Conservation (phyloP, 1,284 basidiomycete genomes). For the Puccinia triticina region DNA sequence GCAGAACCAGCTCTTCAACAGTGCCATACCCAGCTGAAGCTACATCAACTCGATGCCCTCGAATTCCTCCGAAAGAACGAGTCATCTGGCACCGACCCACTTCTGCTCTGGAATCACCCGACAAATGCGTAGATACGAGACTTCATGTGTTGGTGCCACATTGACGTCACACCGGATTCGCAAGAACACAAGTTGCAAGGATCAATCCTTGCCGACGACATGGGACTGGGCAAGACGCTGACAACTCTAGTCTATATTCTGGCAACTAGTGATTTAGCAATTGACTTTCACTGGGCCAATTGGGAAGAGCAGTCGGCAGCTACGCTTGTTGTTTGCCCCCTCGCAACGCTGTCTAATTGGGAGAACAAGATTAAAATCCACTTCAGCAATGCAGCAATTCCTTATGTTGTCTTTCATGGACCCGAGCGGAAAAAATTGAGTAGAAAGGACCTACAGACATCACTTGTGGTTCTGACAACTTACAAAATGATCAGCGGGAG, state of each 20-base stretch:
- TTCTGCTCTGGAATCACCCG: not conserved
- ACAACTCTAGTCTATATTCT: too few species aligned
- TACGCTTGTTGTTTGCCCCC: too few species aligned
- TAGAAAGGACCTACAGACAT: not conserved
- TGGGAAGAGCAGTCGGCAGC: too few species aligned
- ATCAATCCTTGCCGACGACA: not conserved
- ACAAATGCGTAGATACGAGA: not conserved
- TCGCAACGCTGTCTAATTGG: too few species aligned
- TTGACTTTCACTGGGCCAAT: too few species aligned
- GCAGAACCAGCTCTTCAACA: not conserved
- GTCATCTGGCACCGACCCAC: not conserved
- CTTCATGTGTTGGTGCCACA: not conserved
- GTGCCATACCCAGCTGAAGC: not conserved
- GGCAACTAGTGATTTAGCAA: too few species aligned
- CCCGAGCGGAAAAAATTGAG: not conserved
- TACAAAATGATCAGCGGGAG: not conserved
- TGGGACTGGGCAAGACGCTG: too few species aligned
- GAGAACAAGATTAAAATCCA: too few species aligned
- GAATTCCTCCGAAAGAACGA: not conserved
- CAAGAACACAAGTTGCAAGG: not conserved
- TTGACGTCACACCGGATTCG: not conserved
- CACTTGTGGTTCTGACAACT: not conserved
- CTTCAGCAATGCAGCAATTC: not conserved
- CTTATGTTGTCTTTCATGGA: not conserved
- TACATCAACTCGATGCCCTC: not conserved